A percentile compares a stretch with the other conserved stretches of the same genome.
Evolutionary conservation across 2,329 filamentous ascomycete genomes (phyloP).

Genomic region (Aspergillus aculeatus): DNA sequence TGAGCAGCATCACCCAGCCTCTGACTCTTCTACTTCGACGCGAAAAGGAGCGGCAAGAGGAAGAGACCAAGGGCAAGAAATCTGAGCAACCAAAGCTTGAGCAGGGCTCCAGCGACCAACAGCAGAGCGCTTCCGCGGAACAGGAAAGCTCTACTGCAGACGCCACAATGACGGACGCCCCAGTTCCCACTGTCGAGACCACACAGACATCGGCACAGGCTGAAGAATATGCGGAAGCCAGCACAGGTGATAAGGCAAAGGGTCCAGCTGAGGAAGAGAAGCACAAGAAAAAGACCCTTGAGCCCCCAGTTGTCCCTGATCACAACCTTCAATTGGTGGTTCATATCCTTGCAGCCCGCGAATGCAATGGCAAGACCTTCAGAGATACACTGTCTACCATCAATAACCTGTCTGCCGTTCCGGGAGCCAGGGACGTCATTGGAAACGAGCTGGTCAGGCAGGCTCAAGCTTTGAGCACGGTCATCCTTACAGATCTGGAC

Average conservation of each 20-base stretch:
- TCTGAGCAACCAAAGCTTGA: slow-evolving; percentile 28
- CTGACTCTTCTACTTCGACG: slow-evolving; percentile 79
- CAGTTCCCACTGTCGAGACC: slow-evolving; percentile 31
- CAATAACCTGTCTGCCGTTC: slow-evolving; percentile 92
- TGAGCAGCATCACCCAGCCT: slow-evolving; percentile 85
- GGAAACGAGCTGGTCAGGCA: slow-evolving; percentile 90
- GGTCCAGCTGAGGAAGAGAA: slow-evolving; percentile 46
- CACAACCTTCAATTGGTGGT: slow-evolving; percentile 92
- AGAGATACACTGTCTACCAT: slow-evolving; percentile 97
- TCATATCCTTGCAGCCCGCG: slow-evolving; percentile 90
- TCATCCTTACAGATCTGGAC: slow-evolving; percentile 79
- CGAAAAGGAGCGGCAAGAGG: slow-evolving; percentile 68
- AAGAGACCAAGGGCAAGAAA: slow-evolving; percentile 41
- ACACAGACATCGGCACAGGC: slow-evolving; percentile 30
- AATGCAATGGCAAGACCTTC: slow-evolving; percentile 97
- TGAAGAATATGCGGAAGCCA: slow-evolving; percentile 33
- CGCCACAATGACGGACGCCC: slow-evolving; percentile 41
- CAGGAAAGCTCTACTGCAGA: slow-evolving; percentile 32
- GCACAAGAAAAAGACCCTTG: slow-evolving; percentile 62
- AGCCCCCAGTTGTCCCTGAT: slow-evolving; percentile 81
- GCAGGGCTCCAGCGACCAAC: slow-evolving; percentile 21
- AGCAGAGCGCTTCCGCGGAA: slow-evolving; percentile 27
- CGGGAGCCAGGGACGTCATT: slow-evolving; percentile 83
- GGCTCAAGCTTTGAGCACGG: slow-evolving; percentile 78
- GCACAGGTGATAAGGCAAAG: slow-evolving; percentile 40